These are phyloP conservation scores for Rhizoclosmatium globosum DNA, from an alignment of 192 early-diverging fungal genomes.

Conservation along the genomic window DNA sequence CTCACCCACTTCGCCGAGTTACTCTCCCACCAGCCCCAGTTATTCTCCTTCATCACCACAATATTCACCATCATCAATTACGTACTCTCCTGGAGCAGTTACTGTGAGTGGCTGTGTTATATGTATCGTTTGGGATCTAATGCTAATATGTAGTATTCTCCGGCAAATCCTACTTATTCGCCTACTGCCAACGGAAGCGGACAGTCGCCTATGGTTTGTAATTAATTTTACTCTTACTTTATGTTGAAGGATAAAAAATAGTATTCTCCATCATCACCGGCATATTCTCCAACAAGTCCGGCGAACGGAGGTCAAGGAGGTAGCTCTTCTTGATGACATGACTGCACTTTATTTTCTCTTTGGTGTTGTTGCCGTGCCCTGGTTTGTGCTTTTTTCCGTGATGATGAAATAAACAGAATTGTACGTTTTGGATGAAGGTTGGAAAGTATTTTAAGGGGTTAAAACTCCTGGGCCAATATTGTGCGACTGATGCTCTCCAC, in stretches of 20 bases:
- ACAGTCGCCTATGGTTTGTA: conserved; percentile 17
- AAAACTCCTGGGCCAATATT: no score
- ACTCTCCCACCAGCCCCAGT: conserved; percentile 69
- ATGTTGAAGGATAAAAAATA: background rate
- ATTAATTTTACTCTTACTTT: background rate
- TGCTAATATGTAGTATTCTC: conserved; percentile 48
- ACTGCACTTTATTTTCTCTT: no score
- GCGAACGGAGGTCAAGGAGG: background rate
- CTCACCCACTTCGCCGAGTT: conserved; percentile 79
- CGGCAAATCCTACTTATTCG: conserved; percentile 47
- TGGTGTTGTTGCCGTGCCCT: no score
- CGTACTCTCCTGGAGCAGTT: conserved; percentile 40
- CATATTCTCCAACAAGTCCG: conserved; percentile 68
- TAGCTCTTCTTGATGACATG: no score
- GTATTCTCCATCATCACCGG: conserved; percentile 71
- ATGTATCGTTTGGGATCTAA: conserved; percentile 32
- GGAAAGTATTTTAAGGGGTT: no score
- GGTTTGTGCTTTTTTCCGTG: no score
- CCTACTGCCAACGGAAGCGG: conserved; percentile 34
- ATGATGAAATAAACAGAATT: no score
- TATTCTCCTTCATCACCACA: conserved; percentile 82
- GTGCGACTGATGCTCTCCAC: no score
- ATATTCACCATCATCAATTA: conserved; percentile 62
- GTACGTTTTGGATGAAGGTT: no score
- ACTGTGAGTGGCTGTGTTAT: conserved; percentile 9